Evolutionary conservation across 2,329 filamentous ascomycete species (phyloP).

Genomic region (Aspergillus costaricaensis): DNA sequence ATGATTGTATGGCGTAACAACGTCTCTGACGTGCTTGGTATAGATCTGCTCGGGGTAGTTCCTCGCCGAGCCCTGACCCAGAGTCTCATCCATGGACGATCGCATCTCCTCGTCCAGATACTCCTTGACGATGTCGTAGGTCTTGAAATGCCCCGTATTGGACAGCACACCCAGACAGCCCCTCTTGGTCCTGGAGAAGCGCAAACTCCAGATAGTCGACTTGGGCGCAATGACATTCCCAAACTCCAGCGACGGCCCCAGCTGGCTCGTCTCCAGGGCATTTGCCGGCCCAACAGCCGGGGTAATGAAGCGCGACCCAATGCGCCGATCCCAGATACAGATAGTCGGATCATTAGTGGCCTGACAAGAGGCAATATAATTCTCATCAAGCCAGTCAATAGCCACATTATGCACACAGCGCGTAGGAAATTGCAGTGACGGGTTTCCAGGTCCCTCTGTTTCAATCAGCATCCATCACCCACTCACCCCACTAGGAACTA

Average conservation of each 20-base stretch:
- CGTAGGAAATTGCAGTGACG: slow-evolving; percentile 54
- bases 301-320: slow-evolving; percentile 42
- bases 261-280: slow-evolving; percentile 35
- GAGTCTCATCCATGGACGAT: slow-evolving; percentile 41
- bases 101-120: slow-evolving; percentile 44
- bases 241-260: slow-evolving; percentile 60
- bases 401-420: slow-evolving; percentile 65
- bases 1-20: slow-evolving; percentile 50
- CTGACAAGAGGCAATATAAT: slow-evolving; percentile 63
- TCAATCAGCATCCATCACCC: slow-evolving; percentile 3
- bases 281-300: slow-evolving; percentile 36
- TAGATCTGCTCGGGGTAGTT: slow-evolving; percentile 48
- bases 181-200: slow-evolving; percentile 60
- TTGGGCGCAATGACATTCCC: slow-evolving; percentile 55
- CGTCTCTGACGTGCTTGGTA: slow-evolving; percentile 49
- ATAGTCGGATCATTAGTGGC: slow-evolving; percentile 59
- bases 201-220: slow-evolving; percentile 62
- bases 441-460: slow-evolving; percentile 40
- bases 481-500: slow-evolving; percentile 15
- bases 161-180: slow-evolving; percentile 61
- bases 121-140: slow-evolving; percentile 58
- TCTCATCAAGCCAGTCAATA: slow-evolving; percentile 65
- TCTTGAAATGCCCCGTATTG: slow-evolving; percentile 60
- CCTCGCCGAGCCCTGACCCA: slow-evolving; percentile 43
- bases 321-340: slow-evolving; percentile 64